These are phyloP conservation scores for Acanthamoeba quina DNA, from an alignment of 208 protist species.

Conservation along the genomic window DNA sequence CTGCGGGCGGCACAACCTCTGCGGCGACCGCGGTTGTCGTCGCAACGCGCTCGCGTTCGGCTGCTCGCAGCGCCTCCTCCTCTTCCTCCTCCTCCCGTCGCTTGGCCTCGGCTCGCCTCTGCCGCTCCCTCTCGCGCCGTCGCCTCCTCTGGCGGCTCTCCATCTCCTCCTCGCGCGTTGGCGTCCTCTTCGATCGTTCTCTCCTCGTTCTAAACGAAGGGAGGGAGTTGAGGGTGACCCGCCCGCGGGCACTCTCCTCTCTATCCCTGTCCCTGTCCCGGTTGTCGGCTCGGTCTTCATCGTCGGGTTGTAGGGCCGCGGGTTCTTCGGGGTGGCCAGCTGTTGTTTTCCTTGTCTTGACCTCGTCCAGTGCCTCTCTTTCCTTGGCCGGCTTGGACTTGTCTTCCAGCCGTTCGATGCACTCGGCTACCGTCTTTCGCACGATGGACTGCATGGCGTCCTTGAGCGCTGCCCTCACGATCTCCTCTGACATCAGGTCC, in stretches of 20 bases:
- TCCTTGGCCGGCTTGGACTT: not conserved
- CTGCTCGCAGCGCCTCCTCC: not conserved
- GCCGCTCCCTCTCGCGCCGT: not conserved
- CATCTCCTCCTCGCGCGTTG: not conserved
- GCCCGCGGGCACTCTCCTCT: not conserved
- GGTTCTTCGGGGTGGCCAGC: not conserved
- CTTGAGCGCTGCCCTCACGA: constrained; percentile 6
- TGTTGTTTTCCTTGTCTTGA: too few species aligned
- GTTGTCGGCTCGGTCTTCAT: not conserved
- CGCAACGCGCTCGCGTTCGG: not conserved
- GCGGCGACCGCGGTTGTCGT: too few species aligned
- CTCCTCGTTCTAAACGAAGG: constrained; percentile 15
- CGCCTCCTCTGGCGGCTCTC: not conserved
- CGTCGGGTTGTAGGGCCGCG: not conserved
- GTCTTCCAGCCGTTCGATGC: constrained; percentile 27
- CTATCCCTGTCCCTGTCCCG: not conserved
- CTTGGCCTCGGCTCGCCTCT: not conserved
- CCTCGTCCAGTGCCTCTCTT: not conserved
- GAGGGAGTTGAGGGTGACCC: constrained; percentile 9
- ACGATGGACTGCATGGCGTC: constrained; percentile 53
- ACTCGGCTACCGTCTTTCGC: constrained; percentile 25
- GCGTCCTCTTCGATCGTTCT: not conserved
- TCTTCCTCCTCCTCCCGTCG: not conserved
- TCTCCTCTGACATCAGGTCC: constrained; percentile 39
- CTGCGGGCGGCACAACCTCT: not conserved